These are phyloP conservation scores for Boletellus deceptivus DNA, from an alignment of 1,284 basidiomycete genomes.

Conservation along the genomic window DNA sequence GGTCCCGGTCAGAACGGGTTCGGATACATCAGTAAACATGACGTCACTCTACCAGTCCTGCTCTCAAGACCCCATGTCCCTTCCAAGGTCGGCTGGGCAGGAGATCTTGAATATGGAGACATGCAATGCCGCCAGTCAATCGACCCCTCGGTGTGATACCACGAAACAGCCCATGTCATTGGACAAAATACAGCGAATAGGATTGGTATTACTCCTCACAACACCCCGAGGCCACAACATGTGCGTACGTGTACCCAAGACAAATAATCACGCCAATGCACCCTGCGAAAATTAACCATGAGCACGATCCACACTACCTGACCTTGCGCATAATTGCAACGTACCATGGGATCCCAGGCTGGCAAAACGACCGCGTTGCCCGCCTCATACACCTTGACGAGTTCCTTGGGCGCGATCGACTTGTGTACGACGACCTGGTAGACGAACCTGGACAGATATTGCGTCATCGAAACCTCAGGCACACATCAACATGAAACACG, in stretches of 20 bases:
- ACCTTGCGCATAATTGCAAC: slow-evolving; percentile 18
- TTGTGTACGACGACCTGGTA: slow-evolving; percentile 89
- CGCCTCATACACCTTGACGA: slow-evolving; percentile 76
- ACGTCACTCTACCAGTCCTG: too few relatives aligned
- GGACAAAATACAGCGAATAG: too few relatives aligned
- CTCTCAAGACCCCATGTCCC: too few relatives aligned
- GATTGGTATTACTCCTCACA: too few relatives aligned
- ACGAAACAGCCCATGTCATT: too few relatives aligned
- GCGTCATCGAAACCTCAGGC: slow-evolving; percentile 4
- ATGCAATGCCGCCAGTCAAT: too few relatives aligned
- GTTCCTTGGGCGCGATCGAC: slow-evolving; percentile 73
- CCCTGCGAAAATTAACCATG: slow-evolving; percentile 22
- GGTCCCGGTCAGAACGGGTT: too few relatives aligned
- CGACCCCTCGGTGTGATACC: too few relatives aligned
- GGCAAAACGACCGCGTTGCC: slow-evolving; percentile 66
- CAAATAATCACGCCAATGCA: slow-evolving; percentile 28
- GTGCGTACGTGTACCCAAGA: neutral
- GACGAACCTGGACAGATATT: slow-evolving; percentile 53
- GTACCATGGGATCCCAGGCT: slow-evolving; percentile 90
- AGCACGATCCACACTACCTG: neutral
- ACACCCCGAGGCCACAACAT: neutral
- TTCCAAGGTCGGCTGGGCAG: too few relatives aligned
- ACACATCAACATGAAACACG: slow-evolving; percentile 32
- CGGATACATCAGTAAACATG: too few relatives aligned
- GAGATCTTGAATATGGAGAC: too few relatives aligned